Conservation (phyloP, 495 filamentous ascomycete genomes). For the Emericellopsis terricola region DNA sequence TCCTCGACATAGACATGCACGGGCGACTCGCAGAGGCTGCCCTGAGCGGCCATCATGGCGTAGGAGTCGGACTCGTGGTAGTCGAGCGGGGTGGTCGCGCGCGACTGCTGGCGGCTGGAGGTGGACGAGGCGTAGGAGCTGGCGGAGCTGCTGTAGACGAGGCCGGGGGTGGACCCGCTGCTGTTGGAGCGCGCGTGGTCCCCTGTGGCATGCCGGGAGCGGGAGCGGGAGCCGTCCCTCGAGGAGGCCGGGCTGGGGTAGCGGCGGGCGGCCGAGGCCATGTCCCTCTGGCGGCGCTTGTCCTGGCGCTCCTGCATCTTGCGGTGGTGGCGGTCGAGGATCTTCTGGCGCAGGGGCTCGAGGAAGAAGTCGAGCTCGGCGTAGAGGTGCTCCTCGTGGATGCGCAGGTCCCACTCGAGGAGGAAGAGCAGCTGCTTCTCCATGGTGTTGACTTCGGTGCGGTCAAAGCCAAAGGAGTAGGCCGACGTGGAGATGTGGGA, state of each 20-base stretch:
- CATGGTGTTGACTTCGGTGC: slow-evolving; percentile 95
- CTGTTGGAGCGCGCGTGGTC: slow-evolving; percentile 11
- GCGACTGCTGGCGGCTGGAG: slow-evolving; percentile 13
- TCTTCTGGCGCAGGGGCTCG: slow-evolving; percentile 48
- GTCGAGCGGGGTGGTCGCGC: slow-evolving; percentile 25
- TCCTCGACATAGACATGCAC: slow-evolving; percentile 16
- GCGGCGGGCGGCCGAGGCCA: slow-evolving; percentile 8
- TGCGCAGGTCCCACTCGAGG: slow-evolving; percentile 80
- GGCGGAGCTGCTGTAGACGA: slow-evolving; percentile 22
- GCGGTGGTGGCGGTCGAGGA: slow-evolving; percentile 18
- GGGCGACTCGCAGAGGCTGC: slow-evolving; percentile 19
- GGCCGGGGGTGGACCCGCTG: slow-evolving; percentile 19
- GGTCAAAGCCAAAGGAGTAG: slow-evolving; percentile 75
- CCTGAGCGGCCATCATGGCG: slow-evolving; percentile 12
- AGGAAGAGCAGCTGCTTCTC: slow-evolving; percentile 93
- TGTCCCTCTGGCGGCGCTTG: slow-evolving; percentile 13
- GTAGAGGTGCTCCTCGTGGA: slow-evolving; percentile 71
- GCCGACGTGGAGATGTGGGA: slow-evolving; percentile 47
- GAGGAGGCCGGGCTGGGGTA: slow-evolving; percentile 20
- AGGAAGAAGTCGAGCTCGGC: slow-evolving; percentile 78
- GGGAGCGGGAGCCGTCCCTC: slow-evolving; percentile 18
- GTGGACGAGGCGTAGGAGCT: slow-evolving; percentile 18
- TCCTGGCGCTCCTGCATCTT: slow-evolving; percentile 25
- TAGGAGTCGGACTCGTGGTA: slow-evolving; percentile 12
- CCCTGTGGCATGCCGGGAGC: slow-evolving; percentile 13